Evolutionary conservation across 305 asterid species (phyloP).

Genomic region (Salvia sclarea): DNA sequence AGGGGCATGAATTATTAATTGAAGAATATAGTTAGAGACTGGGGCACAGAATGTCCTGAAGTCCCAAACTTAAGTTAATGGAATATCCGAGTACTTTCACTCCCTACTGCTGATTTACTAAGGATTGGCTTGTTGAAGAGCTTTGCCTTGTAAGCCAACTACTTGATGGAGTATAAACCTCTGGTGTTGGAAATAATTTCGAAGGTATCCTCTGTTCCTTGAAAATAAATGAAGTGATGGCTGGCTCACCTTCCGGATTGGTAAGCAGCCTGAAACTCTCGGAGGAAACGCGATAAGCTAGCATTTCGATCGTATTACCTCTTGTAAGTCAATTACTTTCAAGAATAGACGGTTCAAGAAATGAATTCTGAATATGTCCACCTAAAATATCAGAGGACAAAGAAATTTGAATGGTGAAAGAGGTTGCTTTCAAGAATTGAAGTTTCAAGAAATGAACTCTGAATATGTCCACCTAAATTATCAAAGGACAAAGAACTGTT

Average conservation of each 20-base stretch:
- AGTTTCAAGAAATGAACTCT: not conserved
- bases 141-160: conserved; percentile 32
- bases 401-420: conserved; percentile 17
- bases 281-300: conserved; percentile 23
- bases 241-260: conserved; percentile 30
- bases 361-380: conserved; percentile 5
- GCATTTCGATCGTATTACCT: conserved; percentile 17
- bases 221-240: conserved; percentile 30
- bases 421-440: conserved; percentile 16
- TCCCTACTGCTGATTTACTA: conserved; percentile 24
- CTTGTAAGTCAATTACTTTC: conserved; percentile 27
- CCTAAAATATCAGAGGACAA: conserved; percentile 6
- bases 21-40: conserved; percentile 29
- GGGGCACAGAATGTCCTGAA: conserved; percentile 19
- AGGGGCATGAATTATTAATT: conserved; percentile 30
- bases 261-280: conserved; percentile 33
- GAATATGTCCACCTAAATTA: conserved; percentile 9
- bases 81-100: conserved; percentile 13
- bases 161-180: conserved; percentile 33
- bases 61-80: conserved; percentile 24
- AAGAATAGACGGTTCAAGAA: conserved; percentile 11
- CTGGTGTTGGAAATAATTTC: conserved; percentile 30
- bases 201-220: conserved; percentile 31
- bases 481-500: conserved; percentile 7
- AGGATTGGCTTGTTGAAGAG: conserved; percentile 31